A percentile compares a stretch with the other conserved stretches of the same genome.
phyloP scores from a whole-genome alignment of 129 eudicot species.

The Centaurea solstitialis region DNA sequence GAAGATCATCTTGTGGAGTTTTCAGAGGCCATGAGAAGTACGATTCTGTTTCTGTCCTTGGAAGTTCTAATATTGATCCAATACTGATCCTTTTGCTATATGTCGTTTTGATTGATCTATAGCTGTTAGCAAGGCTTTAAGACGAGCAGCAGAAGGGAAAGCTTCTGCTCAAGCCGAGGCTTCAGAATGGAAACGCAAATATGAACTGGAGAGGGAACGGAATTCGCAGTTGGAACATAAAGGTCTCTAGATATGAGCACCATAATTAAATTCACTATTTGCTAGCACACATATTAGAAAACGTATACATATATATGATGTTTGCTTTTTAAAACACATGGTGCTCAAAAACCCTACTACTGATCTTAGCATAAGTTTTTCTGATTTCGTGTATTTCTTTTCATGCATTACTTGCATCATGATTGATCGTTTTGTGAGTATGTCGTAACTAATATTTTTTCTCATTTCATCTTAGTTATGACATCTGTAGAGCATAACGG shows the following conservation, averaged over 20 bases:
- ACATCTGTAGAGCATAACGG: slow-evolving; percentile 39
- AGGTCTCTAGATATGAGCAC: slow-evolving; percentile 45
- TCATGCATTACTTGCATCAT: background rate
- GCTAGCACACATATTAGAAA: background rate
- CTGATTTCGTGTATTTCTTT: background rate
- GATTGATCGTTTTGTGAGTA: background rate
- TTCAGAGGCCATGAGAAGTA: slow-evolving; percentile 96
- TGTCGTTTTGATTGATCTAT: slow-evolving; percentile 10
- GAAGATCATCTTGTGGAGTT: slow-evolving; percentile 91
- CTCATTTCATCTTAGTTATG: slow-evolving; percentile 34
- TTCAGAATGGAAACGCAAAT: slow-evolving; percentile 96
- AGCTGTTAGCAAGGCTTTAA: slow-evolving; percentile 92
- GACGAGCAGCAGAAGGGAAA: slow-evolving; percentile 88
- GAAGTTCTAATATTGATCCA: background rate
- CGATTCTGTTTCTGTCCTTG: slow-evolving; percentile 8
- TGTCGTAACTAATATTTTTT: background rate
- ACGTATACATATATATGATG: background rate
- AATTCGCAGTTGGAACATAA: slow-evolving; percentile 71
- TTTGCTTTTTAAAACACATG: background rate
- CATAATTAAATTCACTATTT: background rate
- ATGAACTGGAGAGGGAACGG: slow-evolving; percentile 71
- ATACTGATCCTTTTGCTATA: slow-evolving; percentile 13
- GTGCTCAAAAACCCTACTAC: background rate
- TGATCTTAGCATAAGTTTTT: background rate
- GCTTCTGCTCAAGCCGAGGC: slow-evolving; percentile 98